Percentiles rank a stretch among this genome's conserved stretches.
Conservation (phyloP, 768 basidiomycete species). For the Suillus cothurnatus region DNA sequence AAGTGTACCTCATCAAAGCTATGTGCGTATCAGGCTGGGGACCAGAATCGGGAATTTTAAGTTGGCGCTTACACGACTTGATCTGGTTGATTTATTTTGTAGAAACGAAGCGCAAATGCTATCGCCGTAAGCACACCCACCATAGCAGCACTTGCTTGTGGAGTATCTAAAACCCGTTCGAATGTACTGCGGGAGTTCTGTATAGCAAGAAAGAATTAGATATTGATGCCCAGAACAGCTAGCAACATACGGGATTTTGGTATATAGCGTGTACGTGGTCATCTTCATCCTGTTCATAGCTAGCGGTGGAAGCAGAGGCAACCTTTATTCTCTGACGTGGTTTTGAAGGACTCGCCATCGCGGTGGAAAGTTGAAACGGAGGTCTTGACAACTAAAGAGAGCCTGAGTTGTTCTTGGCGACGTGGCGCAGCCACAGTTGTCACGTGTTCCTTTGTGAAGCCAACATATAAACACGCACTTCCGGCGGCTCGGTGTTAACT, state of each 20-base stretch:
- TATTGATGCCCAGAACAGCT: conserved; percentile 16
- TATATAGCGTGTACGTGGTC: conserved; percentile 53
- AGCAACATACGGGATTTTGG: conserved; percentile 47
- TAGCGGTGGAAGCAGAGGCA: conserved; percentile 17
- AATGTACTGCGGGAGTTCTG: conserved; percentile 60
- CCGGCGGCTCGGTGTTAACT: no score
- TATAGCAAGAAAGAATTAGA: conserved; percentile 22
- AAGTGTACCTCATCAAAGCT: conserved; percentile 99
- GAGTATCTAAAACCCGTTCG: conserved; percentile 65
- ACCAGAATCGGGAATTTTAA: conserved; percentile 2
- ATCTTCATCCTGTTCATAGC: conserved; percentile 46
- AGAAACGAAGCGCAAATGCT: conserved; percentile 86
- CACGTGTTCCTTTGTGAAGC: background rate
- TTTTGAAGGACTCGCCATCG: conserved; percentile 36
- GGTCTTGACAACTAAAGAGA: background rate
- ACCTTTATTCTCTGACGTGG: conserved; percentile 32
- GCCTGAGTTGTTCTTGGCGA: background rate
- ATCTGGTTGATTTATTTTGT: conserved; percentile 93
- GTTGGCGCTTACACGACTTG: conserved; percentile 79
- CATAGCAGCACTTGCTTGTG: conserved; percentile 61
- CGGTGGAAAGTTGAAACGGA: conserved; percentile 6
- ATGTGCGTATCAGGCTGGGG: conserved; percentile 14
- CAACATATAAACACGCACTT: no score
- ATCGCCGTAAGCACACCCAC: conserved; percentile 67
- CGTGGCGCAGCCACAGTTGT: background rate